Base-by-base conservation (phyloP, 1,284 basidiomycete species). In the Flammula alnicola region DNA sequence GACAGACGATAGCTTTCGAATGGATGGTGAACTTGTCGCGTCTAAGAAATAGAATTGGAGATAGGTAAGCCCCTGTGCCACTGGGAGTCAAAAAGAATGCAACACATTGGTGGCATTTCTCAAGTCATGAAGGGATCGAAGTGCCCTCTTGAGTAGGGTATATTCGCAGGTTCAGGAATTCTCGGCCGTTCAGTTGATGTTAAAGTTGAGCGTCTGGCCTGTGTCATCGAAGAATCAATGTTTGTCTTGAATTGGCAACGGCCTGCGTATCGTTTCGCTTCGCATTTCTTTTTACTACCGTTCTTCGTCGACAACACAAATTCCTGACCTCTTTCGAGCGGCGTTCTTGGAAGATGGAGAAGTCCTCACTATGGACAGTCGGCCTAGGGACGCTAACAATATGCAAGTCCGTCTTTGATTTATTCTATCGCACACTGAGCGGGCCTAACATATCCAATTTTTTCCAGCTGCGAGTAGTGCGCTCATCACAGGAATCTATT, bases 1-100 rank as follows among this genome's bases (percentile, higher is more conserved):
- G 86, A 67, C 90, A 92, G 16, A 95, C 86, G 37, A 95, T 79
- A 7, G 91, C 89, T 64, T 85, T 88, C 3, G 89, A 86, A 55
- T 91, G 87, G 33, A 91, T 88, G 11, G 84, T 84, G 59, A 86
- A 85, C 61, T 85, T 88, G 71, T 89, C 88, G 54, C 84, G 84
- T 69, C 88, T 89, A 55, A n/a, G 37, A 44, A 14, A 16, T 22
- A 40, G 19, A 35, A 11, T 16, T 26, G 11, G 9, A 3, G 16
- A 16, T 12, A 2, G 4, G 25, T 61, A 16, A 62, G 54, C 37
- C 44, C 27, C n/a, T 50, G 23, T 37, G 17, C 25, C 33, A n/a
- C 4, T 14, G 19, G 1, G 22, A 26, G 8, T 23, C 10, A 26
- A 54, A 37, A 53, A 35, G 30, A 39, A 51, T 42, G 48, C 51